Evolutionary conservation across 805 yeast species (phyloP), one percentile per base, ranked within the genome.

Genomic region (Yamadazyma tumulicola): DNA sequence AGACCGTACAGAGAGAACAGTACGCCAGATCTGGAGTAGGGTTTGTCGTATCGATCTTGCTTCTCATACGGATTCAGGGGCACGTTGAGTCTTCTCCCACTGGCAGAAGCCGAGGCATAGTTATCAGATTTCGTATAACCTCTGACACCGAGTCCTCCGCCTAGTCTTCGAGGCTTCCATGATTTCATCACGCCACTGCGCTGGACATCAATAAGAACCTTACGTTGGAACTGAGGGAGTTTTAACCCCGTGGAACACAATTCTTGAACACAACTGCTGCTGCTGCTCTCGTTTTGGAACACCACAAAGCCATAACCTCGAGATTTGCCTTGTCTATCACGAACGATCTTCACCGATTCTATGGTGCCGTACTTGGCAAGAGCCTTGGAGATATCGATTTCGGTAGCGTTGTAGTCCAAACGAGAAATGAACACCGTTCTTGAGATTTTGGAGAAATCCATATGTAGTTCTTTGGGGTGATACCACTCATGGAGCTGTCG

Each of bases 101-200:
- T 48, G 3, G 61, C 57, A 3, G 69, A 69, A 4, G 70, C 62
- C 0, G 69, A 60, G 21, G 50, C 49, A 26, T 44, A 39, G 8
- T 29, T 20, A 23, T 51, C 54, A 4, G 60, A 53, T 39, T 57
- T 63, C 3, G 77, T 69, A 50, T 79, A 79, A 32, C 79, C 77
- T 36, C 93, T 67, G 1, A 96, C 96, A 4, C 97, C 97, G n/a
- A 85, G 58, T 0, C 97, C 97, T 4, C 97, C 97, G 1, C 96
- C 96, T 2, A 91, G 64, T 39, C 91, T 55, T 47, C 83, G 54
- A 0, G 94, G 93, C 36, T 69, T 72, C 83, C 89, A 85, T 45
- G 70, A 74, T 36, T 81, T 72, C 11, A 74, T 72, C 1, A 77
- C 56, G 29, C 93, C 60, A 2, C 87, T 84, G 38, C 91, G 56